Evolutionary conservation across 768 basidiomycete genomes (phyloP), one percentile per base, ranked within the genome.

Genomic region (Chalciporus piperatus): DNA sequence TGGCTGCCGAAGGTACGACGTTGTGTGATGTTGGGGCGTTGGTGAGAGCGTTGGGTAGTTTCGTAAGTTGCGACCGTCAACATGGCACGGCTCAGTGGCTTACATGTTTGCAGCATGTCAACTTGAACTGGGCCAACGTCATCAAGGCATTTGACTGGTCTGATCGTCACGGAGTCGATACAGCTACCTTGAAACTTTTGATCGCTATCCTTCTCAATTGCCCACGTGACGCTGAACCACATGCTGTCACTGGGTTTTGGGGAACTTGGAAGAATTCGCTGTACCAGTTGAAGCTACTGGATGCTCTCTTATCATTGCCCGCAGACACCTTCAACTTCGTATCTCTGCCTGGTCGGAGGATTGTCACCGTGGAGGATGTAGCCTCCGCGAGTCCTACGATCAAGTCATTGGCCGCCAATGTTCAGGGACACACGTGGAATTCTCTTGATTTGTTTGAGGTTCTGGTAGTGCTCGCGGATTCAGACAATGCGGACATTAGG

Each of bases 401-500:
- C 74, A 92, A 93, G 68, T 83, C 88, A 1, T 76, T 96, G 32
- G 93, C 94, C 0, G 85, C 85, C 2, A 92, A 90, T 59, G 90
- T 96, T 27, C 94, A 98, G 67, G 86, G 86, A 2, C 86, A 91
- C 57, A 88, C 92, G 0, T 98, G 95, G 95, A 98, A 98, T 66
- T 93, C 91, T 6, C 73, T 93, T 9, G 92, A 97, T 59, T 73
- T 98, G 38, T 90, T 95, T 59, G 85, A 92, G 68, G 85, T 93
- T 25, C 75, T 98, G 3, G 86, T 96, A n/a, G 79, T 82, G 50
- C 76, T 87, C 47, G 86, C 88, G 3, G 84, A 85, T 52, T 82
- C 84, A 3, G 87, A 92, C 23, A 81, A 76, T 19, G 56, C 68
- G 14, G 91, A 94, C 46, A 83, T 93, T 23, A 80, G 84, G 22